Conservation (phyloP, 176 grass and related monocot genomes). For the Phoenix dactylifera region DNA sequence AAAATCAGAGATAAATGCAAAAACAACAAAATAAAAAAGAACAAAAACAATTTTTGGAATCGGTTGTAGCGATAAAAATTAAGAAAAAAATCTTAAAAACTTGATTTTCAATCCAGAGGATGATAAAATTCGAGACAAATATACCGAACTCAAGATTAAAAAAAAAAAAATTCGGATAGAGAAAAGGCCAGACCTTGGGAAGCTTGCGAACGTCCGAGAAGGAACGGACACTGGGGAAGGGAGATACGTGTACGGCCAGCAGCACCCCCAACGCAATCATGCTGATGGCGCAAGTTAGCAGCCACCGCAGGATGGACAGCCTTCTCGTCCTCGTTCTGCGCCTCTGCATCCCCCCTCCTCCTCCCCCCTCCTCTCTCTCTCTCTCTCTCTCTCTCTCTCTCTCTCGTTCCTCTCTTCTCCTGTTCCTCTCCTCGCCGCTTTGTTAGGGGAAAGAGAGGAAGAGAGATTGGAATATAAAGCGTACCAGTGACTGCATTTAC, state of each 20-base stretch:
- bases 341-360: not conserved
- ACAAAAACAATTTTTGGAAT: no score
- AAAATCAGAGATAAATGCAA: no score
- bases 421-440: not conserved
- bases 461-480: no score
- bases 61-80: no score
- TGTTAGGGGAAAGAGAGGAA: no score
- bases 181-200: slow-evolving; percentile 27
- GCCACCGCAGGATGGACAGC: slow-evolving; percentile 24
- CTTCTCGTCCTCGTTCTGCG: slow-evolving; percentile 36
- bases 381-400: not conserved
- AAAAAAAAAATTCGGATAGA: not conserved
- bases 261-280: slow-evolving; percentile 32
- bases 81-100: no score
- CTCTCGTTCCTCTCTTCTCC: not conserved
- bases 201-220: slow-evolving; percentile 33
- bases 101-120: no score
- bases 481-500: no score
- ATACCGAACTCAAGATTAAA: no score
- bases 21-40: no score
- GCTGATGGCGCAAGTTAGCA: slow-evolving; percentile 30
- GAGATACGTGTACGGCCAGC: slow-evolving; percentile 45
- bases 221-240: not conserved
- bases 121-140: no score
- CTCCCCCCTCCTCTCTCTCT: not conserved